These are phyloP conservation scores for Magnusiomyces tetraspermus DNA, from an alignment of 1,139 yeast genomes.

Conservation along the genomic window DNA sequence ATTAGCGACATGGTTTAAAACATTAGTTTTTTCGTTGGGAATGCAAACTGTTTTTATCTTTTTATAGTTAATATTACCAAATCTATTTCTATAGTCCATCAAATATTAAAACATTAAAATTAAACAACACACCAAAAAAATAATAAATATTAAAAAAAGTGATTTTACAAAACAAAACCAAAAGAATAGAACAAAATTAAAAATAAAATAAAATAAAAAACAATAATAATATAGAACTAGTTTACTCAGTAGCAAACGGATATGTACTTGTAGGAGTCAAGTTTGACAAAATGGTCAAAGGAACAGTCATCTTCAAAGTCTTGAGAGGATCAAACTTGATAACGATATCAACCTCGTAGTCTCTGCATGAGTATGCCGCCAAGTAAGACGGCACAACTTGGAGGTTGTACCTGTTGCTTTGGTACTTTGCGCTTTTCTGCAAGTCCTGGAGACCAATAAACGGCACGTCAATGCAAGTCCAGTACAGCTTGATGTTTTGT, in stretches of 20 bases:
- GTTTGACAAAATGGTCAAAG: background rate
- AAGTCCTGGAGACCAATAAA: background rate
- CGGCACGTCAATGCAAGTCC: background rate
- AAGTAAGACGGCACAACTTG: conserved; percentile 2
- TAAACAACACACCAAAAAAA: no score
- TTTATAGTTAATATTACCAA: no score
- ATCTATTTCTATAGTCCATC: no score
- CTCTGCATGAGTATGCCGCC: background rate
- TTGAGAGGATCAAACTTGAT: conserved; percentile 1
- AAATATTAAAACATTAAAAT: no score
- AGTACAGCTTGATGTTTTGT: background rate
- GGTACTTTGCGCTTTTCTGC: background rate
- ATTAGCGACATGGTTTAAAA: conserved; percentile 58
- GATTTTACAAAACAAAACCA: no score
- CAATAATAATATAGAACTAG: background rate
- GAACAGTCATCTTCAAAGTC: background rate
- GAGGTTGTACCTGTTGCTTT: background rate
- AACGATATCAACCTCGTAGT: background rate
- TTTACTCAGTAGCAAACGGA: background rate
- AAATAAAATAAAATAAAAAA: no score
- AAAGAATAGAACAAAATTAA: no score
- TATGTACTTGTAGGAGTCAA: background rate
- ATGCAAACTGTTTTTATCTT: no score
- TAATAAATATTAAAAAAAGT: no score
- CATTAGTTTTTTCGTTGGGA: no score